Percentiles rank a stretch among this genome's conserved stretches.
phyloP scores from a whole-genome alignment of 2,329 filamentous ascomycete genomes.

The Diplocarpon rosae region DNA sequence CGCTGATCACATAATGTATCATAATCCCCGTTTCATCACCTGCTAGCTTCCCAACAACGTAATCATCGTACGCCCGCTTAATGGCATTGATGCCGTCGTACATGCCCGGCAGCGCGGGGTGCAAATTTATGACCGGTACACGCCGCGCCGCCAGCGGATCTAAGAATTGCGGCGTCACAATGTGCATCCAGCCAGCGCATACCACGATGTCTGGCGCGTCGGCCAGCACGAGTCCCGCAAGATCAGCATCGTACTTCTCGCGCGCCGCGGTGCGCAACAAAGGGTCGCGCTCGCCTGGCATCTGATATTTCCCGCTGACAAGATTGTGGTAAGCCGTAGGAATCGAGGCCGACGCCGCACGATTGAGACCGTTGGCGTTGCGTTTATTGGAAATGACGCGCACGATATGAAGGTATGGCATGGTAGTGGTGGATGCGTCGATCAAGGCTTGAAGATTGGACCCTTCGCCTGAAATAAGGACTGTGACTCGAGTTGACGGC shows the following conservation, averaged over 20 bases:
- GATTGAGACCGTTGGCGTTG: slow-evolving; percentile 51
- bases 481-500: slow-evolving; percentile 34
- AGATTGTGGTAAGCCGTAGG: slow-evolving; percentile 58
- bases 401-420: slow-evolving; percentile 34
- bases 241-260: slow-evolving; percentile 53
- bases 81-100: slow-evolving; percentile 74
- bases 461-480: slow-evolving; percentile 57
- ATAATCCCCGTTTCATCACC: slow-evolving; percentile 68
- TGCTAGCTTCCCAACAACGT: slow-evolving; percentile 50
- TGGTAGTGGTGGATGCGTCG: slow-evolving; percentile 32
- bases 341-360: slow-evolving; percentile 47
- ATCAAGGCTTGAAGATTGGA: slow-evolving; percentile 61
- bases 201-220: slow-evolving; percentile 48
- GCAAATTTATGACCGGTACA: slow-evolving; percentile 56
- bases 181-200: slow-evolving; percentile 62
- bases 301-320: slow-evolving; percentile 39
- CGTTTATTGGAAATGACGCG: slow-evolving; percentile 58
- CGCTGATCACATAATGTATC: slow-evolving; percentile 39
- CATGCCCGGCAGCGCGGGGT: slow-evolving; percentile 54
- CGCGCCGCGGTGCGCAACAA: slow-evolving; percentile 39
- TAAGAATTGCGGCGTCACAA: slow-evolving; percentile 50
- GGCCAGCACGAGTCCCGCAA: slow-evolving; percentile 47
- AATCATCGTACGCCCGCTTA: slow-evolving; percentile 64
- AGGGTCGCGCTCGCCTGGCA: slow-evolving; percentile 33
- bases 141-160: slow-evolving; percentile 42